Evolutionary conservation across 73 alveolate species (phyloP).

Genomic region (Paramecium pentaurelia): DNA sequence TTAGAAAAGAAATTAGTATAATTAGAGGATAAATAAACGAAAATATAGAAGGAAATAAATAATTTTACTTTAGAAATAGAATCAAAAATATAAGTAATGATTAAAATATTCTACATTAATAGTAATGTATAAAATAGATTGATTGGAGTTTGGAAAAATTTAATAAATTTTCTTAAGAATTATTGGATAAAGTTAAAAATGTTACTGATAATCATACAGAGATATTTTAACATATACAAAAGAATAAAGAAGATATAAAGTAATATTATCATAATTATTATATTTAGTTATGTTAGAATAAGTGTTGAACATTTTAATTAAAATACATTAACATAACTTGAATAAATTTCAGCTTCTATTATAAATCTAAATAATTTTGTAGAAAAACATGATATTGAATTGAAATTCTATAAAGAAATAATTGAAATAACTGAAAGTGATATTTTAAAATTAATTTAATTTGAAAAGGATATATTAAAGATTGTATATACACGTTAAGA

Average conservation of each 20-base stretch:
- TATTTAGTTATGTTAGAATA: not conserved
- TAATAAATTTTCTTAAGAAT: not conserved
- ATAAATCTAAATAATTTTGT: not conserved
- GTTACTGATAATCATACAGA: not conserved
- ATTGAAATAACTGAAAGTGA: not conserved
- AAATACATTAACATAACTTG: not conserved
- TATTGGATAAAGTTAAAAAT: not conserved
- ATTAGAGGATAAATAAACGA: not conserved
- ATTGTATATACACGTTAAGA: not conserved
- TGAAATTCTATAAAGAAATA: not conserved
- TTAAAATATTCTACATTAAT: not conserved
- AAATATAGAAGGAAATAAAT: not conserved
- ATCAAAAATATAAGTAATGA: not conserved
- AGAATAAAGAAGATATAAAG: not conserved
- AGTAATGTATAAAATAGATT: not conserved
- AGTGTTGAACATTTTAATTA: not conserved
- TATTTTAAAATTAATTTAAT: not conserved
- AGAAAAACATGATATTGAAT: not conserved
- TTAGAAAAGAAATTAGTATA: not conserved
- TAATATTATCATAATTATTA: not conserved
- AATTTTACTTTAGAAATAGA: not conserved
- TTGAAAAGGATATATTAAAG: not conserved
- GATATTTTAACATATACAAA: not conserved
- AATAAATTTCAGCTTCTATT: not conserved
- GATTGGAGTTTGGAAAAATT: not conserved